Conservation (phyloP, 140 eudicot genomes). For the Flaveria floridana region DNA sequence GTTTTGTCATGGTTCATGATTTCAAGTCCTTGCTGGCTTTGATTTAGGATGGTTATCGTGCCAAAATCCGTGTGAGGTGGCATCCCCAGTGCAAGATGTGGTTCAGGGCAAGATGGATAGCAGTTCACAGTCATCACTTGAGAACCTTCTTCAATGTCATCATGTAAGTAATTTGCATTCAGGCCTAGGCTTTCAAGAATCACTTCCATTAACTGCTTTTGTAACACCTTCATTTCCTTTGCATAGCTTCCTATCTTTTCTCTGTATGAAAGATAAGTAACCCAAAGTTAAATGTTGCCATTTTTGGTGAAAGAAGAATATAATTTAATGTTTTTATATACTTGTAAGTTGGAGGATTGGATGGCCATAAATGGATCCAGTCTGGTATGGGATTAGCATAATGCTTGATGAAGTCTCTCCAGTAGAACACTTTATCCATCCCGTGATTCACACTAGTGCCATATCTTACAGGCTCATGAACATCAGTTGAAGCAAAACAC, state of each 20-base stretch:
- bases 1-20: constrained; percentile 44
- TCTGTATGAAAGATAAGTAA: constrained; percentile 31
- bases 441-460: constrained; percentile 63
- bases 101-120: constrained; percentile 70
- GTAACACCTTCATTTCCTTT: constrained; percentile 41
- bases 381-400: constrained; percentile 56
- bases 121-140: constrained; percentile 67
- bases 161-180: constrained; percentile 43
- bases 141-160: constrained; percentile 52
- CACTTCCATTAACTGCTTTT: constrained; percentile 42
- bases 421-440: constrained; percentile 49
- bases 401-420: constrained; percentile 79
- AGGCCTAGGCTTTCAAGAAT: constrained; percentile 59
- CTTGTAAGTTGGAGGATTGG: constrained; percentile 63
- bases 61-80: constrained; percentile 70
- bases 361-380: constrained; percentile 64
- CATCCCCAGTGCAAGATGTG: constrained; percentile 66
- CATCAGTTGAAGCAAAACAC: constrained; percentile 49
- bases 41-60: constrained; percentile 49
- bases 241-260: constrained; percentile 68
- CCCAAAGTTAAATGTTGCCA: not conserved
- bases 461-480: constrained; percentile 60
- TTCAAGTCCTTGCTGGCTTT: constrained; percentile 54
- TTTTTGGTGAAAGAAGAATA: not conserved
- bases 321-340: constrained; percentile 26